These are phyloP conservation scores for Cicer arietinum DNA, from an alignment of 306 rosid genomes.

Conservation along the genomic window DNA sequence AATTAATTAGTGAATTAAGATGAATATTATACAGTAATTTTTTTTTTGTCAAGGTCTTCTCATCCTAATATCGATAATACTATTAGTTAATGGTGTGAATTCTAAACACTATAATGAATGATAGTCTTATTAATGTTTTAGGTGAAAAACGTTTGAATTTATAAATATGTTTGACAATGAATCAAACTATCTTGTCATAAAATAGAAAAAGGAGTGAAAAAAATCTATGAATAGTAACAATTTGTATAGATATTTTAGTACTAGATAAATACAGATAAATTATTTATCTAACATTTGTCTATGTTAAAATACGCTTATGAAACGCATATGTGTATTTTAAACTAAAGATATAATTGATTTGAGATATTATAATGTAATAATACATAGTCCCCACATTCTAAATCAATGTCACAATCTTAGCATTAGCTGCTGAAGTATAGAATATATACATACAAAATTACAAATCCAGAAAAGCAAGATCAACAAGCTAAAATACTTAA, in stretches of 20 bases:
- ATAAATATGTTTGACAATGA: conserved; percentile 38
- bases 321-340: conserved; percentile 48
- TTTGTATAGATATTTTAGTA: conserved; percentile 29
- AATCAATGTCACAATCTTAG: conserved; percentile 42
- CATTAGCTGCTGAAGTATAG: conserved; percentile 38
- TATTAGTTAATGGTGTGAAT: conserved; percentile 18
- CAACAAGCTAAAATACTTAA: conserved; percentile 52
- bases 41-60: background rate
- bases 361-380: background rate
- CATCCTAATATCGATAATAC: background rate
- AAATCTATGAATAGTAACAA: conserved; percentile 20
- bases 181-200: conserved; percentile 38
- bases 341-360: background rate
- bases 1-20: background rate
- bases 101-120: background rate
- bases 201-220: conserved; percentile 8
- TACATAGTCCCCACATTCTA: conserved; percentile 44
- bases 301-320: conserved; percentile 43
- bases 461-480: conserved; percentile 51
- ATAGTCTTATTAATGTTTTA: background rate
- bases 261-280: conserved; percentile 45
- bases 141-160: conserved; percentile 42
- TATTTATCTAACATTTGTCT: conserved; percentile 40
- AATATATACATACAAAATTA: background rate
- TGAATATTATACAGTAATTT: background rate